These are phyloP conservation scores for Nigrospora osmanthi DNA, from an alignment of 2,329 filamentous ascomycete species.

Conservation along the genomic window DNA sequence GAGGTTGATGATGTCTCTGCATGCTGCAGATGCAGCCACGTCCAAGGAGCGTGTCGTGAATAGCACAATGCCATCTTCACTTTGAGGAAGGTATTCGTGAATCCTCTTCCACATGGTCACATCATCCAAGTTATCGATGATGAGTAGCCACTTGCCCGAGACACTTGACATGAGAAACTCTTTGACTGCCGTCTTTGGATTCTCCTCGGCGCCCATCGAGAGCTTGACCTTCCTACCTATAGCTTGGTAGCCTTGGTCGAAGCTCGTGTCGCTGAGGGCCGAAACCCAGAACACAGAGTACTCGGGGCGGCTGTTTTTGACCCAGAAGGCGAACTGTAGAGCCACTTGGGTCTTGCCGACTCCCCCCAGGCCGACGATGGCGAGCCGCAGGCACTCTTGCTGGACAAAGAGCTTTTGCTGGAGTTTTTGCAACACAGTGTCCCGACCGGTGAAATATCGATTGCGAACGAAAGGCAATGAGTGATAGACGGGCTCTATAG, in stretches of 20 bases:
- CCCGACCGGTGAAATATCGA: too few species aligned
- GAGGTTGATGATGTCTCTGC: too few species aligned
- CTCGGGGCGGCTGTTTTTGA: slow-evolving; percentile 20
- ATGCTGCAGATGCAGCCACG: too few species aligned
- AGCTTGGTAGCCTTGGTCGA: slow-evolving; percentile 28
- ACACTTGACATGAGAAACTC: slow-evolving; percentile 17
- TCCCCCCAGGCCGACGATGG: slow-evolving; percentile 28
- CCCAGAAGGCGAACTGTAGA: slow-evolving; percentile 29
- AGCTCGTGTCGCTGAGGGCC: slow-evolving; percentile 25
- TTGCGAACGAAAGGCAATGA: too few species aligned
- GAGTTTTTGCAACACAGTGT: slow-evolving; percentile 7
- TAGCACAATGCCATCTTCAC: too few species aligned
- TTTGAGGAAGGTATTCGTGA: too few species aligned
- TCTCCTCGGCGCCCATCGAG: slow-evolving; percentile 40
- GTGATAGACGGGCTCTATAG: too few species aligned
- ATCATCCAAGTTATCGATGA: slow-evolving; percentile 37
- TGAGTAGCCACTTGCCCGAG: slow-evolving; percentile 28
- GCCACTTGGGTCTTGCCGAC: slow-evolving; percentile 32
- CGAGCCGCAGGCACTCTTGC: slow-evolving; percentile 11
- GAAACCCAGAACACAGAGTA: slow-evolving; percentile 37
- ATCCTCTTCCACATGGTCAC: too few species aligned
- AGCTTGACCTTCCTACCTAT: slow-evolving; percentile 23
- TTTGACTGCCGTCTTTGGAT: slow-evolving; percentile 41
- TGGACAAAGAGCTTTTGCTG: slow-evolving; percentile 15
- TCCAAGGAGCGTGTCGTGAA: too few species aligned